These are phyloP conservation scores for Paraurostyla sp. DNA, from an alignment of 73 alveolate genomes.

Conservation along the genomic window DNA sequence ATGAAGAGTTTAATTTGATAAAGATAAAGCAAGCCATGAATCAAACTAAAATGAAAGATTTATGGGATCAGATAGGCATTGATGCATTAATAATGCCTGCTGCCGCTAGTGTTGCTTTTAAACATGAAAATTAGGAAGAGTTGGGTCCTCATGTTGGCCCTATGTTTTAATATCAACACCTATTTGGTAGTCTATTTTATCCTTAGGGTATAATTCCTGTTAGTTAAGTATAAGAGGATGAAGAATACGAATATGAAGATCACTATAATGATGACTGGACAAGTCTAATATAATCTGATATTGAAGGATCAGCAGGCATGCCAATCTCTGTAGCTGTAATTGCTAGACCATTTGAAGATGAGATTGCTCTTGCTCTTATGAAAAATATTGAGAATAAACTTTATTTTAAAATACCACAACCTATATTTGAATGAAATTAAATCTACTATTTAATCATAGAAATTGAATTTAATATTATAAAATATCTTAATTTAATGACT, in stretches of 20 bases:
- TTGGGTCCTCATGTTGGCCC: background rate
- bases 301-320: slow-evolving; percentile 52
- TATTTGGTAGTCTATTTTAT: slow-evolving; percentile 14
- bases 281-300: background rate
- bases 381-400: slow-evolving; percentile 55
- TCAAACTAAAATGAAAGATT: background rate
- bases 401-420: slow-evolving; percentile 23
- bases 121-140: background rate
- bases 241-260: slow-evolving; percentile 27
- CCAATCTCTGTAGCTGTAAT: slow-evolving; percentile 64
- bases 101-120: background rate
- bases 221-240: slow-evolving; percentile 31
- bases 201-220: slow-evolving; percentile 70
- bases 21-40: background rate
- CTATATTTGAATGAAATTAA: background rate
- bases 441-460: too few species aligned
- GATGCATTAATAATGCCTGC: background rate
- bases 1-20: background rate
- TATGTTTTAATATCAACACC: background rate
- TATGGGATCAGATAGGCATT: background rate
- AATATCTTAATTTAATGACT: too few species aligned
- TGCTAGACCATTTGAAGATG: slow-evolving; percentile 56
- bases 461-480: too few species aligned
- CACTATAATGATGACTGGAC: slow-evolving; percentile 36
- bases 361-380: slow-evolving; percentile 58